Conservation (phyloP, 768 basidiomycete species). For the Phylloporus arenicola region DNA sequence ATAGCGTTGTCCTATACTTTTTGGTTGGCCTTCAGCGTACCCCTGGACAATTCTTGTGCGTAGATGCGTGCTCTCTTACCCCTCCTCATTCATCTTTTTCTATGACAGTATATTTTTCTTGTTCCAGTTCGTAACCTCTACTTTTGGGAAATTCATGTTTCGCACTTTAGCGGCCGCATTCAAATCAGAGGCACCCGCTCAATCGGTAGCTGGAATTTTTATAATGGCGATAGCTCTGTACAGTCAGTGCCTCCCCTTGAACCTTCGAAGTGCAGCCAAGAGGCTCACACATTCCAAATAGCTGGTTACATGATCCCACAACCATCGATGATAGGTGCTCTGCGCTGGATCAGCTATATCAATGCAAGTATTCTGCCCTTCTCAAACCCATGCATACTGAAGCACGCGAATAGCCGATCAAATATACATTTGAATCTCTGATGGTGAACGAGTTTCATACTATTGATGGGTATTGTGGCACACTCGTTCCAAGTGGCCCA, state of each 20-base stretch:
- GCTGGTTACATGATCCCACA: constrained; percentile 56
- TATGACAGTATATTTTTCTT: constrained; percentile 49
- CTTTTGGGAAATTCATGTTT: constrained; percentile 76
- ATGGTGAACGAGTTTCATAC: constrained; percentile 81
- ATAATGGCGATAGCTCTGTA: constrained; percentile 53
- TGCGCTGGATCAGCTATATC: constrained; percentile 62
- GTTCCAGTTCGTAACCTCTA: constrained; percentile 50
- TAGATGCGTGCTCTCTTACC: constrained; percentile 7
- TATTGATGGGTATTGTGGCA: constrained; percentile 53
- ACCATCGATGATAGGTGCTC: constrained; percentile 60
- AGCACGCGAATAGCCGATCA: constrained; percentile 40
- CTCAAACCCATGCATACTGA: neutral
- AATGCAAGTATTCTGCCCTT: constrained; percentile 47
- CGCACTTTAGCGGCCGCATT: constrained; percentile 59
- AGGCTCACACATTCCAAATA: constrained; percentile 3
- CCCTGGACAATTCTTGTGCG: constrained; percentile 63
- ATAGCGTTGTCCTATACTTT: constrained; percentile 50
- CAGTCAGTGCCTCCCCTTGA: constrained; percentile 6
- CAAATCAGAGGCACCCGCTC: constrained; percentile 54
- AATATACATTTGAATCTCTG: constrained; percentile 60
- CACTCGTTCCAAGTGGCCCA: constrained; percentile 56
- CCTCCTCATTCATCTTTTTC: constrained; percentile 2
- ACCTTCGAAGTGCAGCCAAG: neutral
- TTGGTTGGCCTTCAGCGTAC: constrained; percentile 50
- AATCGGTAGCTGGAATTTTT: constrained; percentile 49